phyloP scores from a whole-genome alignment of 495 filamentous ascomycete species.

The Evansstolkia leycettana region DNA sequence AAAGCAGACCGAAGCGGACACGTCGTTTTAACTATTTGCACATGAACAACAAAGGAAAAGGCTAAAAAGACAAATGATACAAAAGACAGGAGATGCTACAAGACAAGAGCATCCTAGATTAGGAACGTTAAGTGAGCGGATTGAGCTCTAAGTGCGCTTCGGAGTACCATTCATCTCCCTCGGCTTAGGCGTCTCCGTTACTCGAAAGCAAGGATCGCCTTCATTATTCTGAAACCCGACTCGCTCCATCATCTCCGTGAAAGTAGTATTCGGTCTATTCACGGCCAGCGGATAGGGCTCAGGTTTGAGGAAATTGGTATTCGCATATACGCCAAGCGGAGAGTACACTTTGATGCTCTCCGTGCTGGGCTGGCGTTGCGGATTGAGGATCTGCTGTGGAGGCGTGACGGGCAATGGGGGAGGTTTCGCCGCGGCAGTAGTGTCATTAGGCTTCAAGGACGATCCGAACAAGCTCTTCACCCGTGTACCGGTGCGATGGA shows the following conservation, averaged over 20 bases:
- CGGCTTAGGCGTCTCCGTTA: slow-evolving; percentile 5
- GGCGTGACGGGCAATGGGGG: slow-evolving; percentile 20
- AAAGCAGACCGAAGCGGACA: no score
- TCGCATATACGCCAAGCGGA: slow-evolving; percentile 36
- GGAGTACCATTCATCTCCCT: no score
- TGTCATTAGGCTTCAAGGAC: slow-evolving; percentile 1
- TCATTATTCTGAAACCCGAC: slow-evolving; percentile 33
- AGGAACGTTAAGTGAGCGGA: no score
- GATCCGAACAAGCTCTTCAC: slow-evolving; percentile 26
- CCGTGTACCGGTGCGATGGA: slow-evolving; percentile 23
- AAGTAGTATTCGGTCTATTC: slow-evolving; percentile 48
- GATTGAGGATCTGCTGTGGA: slow-evolving; percentile 9
- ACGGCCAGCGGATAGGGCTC: slow-evolving; percentile 22
- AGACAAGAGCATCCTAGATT: no score
- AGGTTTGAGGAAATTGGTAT: slow-evolving; percentile 16
- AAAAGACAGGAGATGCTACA: no score
- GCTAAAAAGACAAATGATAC: no score
- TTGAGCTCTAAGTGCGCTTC: no score
- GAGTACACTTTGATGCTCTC: slow-evolving; percentile 64
- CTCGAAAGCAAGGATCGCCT: slow-evolving; percentile 24
- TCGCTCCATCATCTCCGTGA: slow-evolving; percentile 51
- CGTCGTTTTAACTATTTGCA: no score
- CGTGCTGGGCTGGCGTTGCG: slow-evolving; percentile 39
- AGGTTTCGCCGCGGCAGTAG: not conserved
- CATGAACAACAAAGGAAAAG: no score